Evolutionary conservation across 768 basidiomycete genomes (phyloP), one percentile per base, ranked within the genome.

Genomic region (Leccinum incarnatum): DNA sequence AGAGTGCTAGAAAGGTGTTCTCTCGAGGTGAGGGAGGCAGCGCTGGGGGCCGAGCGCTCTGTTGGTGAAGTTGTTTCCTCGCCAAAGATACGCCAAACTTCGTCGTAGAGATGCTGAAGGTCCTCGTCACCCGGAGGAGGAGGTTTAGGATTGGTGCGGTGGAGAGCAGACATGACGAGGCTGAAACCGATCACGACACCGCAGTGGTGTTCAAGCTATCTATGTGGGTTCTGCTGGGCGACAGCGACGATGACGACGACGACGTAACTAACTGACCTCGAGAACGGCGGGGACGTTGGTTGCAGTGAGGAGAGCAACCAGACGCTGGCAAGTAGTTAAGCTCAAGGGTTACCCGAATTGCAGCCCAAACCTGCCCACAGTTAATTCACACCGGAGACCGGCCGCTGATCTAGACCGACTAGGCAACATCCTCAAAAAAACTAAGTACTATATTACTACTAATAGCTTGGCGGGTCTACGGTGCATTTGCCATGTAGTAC

Each of bases 101-200:
- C 86, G 62, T 89, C 82, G 72, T 90, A 91, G 47, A 91, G 80
- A 57, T 81, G 79, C 64, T 89, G 86, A 5, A 91, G 79, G 67
- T 90, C 88, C 65, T 85, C 84, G 61, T 90, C 89, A 40, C 82
- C 81, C 4, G 86, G 83, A 7, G 76, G 76, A 15, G 72, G 72
- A 29, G 72, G 69, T 61, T 66, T 77, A 60, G 66, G 59, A 61
- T 73, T 69, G 45, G 74, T 58, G 9, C 37, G 37, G 21, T 75
- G 72, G 53, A 71, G 67, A 23, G 74, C 59, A 27, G 78, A 74
- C 78, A 79, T 78, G 68, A 56, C 59, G 57, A 53, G 27, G 49
- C 50, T 36, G 51, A 57, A 19, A 29, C 48, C 57, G 59, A 67
- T 65, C 56, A 58, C 29, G 30, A n/a, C 32, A 29, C 42, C 23